Evolutionary conservation across 306 rosid genomes (phyloP).

Genomic region (Adenanthera pavonina): DNA sequence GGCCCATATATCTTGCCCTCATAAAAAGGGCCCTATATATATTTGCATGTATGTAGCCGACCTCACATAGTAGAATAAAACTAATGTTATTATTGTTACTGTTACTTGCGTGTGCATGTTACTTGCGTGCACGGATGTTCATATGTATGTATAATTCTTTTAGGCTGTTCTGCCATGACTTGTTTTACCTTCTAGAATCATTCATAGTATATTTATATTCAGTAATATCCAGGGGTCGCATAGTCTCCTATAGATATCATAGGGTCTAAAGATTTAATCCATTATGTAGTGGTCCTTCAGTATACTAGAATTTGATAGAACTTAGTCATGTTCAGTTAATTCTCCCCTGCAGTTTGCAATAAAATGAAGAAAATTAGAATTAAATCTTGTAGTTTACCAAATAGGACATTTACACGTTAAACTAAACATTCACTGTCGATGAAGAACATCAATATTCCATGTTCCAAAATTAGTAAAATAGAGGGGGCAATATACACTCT

Average conservation of each 20-base stretch:
- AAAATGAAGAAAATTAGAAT: background rate
- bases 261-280: background rate
- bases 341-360: background rate
- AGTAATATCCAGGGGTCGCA: background rate
- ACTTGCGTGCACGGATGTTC: no score
- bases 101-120: no score
- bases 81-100: no score
- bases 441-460: background rate
- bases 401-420: background rate
- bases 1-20: background rate
- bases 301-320: background rate
- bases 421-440: background rate
- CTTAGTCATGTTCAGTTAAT: background rate
- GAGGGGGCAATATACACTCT: background rate
- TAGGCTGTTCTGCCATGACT: slow-evolving; percentile 20
- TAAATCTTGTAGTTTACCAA: background rate
- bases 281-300: background rate
- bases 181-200: background rate
- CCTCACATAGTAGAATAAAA: no score
- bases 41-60: no score
- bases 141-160: no score
- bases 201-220: background rate
- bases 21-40: no score
- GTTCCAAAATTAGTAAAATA: background rate
- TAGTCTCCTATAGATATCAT: background rate